phyloP scores from a whole-genome alignment of 441 rosid species.

The Isatis lusitanica region DNA sequence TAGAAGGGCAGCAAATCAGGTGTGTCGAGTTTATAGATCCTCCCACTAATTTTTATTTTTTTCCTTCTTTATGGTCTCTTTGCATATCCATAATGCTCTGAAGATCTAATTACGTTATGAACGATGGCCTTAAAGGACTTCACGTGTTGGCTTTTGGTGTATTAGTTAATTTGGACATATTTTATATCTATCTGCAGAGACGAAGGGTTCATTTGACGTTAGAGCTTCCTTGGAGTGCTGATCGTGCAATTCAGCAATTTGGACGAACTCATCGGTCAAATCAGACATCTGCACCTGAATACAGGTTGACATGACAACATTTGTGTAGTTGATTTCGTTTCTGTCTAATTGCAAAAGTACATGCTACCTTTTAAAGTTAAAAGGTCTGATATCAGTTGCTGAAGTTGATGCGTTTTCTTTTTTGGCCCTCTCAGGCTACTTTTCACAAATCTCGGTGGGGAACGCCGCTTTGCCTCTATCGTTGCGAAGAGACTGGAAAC shows the following conservation, averaged over 20 bases:
- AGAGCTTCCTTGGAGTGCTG: constrained; percentile 99
- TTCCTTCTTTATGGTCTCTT: neutral
- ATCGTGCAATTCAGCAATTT: constrained; percentile 98
- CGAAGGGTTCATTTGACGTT: constrained; percentile 96
- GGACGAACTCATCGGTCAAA: constrained; percentile 99
- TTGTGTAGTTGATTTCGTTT: constrained; percentile 21
- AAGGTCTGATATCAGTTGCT: constrained; percentile 4
- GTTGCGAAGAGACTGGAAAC: constrained; percentile 98
- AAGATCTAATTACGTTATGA: constrained; percentile 7
- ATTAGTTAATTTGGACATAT: constrained; percentile 23
- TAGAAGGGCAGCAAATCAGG: constrained; percentile 95
- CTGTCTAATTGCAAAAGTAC: neutral
- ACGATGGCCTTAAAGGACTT: constrained; percentile 12
- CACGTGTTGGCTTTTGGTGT: neutral
- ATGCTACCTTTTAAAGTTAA: constrained; percentile 2
- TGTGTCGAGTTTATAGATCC: constrained; percentile 29
- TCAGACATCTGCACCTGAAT: constrained; percentile 99
- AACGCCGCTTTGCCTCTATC: constrained; percentile 98
- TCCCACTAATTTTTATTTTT: neutral
- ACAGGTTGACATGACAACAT: constrained; percentile 56
- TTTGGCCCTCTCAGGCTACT: constrained; percentile 54
- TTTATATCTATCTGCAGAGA: constrained; percentile 50
- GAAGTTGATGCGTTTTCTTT: constrained; percentile 20
- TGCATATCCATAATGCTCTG: constrained; percentile 6
- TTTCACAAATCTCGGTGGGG: constrained; percentile 97